phyloP scores from a whole-genome alignment of 192 early-diverging fungal genomes.

The Obelidium mucronatum region DNA sequence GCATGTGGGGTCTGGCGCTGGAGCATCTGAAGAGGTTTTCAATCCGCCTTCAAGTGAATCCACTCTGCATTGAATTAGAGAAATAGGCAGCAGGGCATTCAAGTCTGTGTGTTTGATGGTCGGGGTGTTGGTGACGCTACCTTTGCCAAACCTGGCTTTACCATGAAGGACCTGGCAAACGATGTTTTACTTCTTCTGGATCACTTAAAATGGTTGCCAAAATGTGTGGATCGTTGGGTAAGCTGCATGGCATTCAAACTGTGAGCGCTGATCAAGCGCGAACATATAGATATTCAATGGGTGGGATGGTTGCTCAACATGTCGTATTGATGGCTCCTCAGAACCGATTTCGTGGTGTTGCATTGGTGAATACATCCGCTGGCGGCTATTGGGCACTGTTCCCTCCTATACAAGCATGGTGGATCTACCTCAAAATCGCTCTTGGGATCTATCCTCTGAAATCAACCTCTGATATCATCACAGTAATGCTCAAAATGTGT shows the following conservation, averaged over 20 bases:
- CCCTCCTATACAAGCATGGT: not conserved
- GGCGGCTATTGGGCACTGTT: not conserved
- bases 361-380: not conserved
- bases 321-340: not conserved
- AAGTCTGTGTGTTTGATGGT: conserved; percentile 17
- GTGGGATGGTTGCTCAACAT: conserved; percentile 20
- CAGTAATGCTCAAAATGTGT: not conserved
- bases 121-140: not conserved
- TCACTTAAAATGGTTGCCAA: not conserved
- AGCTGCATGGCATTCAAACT: not conserved
- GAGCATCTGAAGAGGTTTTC: not conserved
- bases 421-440: not conserved
- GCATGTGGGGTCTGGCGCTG: conserved; percentile 8
- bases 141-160: not conserved
- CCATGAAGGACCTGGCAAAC: not conserved
- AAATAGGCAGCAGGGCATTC: not conserved
- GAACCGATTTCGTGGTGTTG: conserved; percentile 1
- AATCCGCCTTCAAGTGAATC: not conserved
- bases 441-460: conserved; percentile 2
- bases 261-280: not conserved
- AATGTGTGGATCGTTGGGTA: conserved; percentile 1
- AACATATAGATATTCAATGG: not conserved
- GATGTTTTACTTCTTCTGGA: conserved; percentile 2
- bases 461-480: not conserved
- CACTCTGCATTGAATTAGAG: not conserved